Base-by-base conservation (phyloP, 176 grass and related monocot genomes). In the Oryza officinalis region DNA sequence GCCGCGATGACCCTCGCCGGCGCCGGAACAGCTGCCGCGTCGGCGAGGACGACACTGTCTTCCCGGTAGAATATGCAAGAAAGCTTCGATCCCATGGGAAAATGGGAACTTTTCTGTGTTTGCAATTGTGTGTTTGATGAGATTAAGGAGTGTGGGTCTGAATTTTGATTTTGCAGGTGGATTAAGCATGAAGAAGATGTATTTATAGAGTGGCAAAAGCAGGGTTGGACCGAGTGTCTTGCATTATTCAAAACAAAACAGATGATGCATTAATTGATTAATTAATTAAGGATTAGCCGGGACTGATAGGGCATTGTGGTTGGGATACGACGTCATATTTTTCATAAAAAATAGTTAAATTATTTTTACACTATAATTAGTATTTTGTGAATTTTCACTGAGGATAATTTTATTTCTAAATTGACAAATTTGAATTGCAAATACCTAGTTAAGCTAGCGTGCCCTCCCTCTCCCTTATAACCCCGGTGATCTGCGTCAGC, bases 51-150 rank as follows among this genome's bases (percentile, higher is more conserved):
- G 49, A 76, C 85, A 28, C 80, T 72, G 67, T 72, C 88, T 7
- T 30, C 76, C 41, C 11, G 37, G 69, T 81, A 49, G 65, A 30
- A 35, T 4, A 54, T 63, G 79, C 67, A 80, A 1, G 89, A 91
- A 50, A 88, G 69, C 49, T 74, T 88, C 11, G 65, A 44, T 41
- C 89, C 89, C 85, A 91, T 87, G 20, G 10, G 38, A 13, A 30
- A 30, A 30, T 30, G 30, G 30, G 7, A 5, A 6, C 0, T 50
- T 40, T 22, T n/a, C 11, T 2, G 5, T 35, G 33, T 37, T 1
- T n/a, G n/a, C n/a, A n/a, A n/a, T n/a, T n/a, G n/a, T 4, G 68
- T 68, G 0, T 69, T 10, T 69, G 67, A 15, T 75, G 63, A 52
- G 22, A 57, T 40, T 25, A 11, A 25, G 57, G 22, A 61, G 57